A percentile compares a stretch with the other conserved stretches of the same genome.
Conservation (phyloP, 164 flowering plant species). For the Macadamia integrifolia region DNA sequence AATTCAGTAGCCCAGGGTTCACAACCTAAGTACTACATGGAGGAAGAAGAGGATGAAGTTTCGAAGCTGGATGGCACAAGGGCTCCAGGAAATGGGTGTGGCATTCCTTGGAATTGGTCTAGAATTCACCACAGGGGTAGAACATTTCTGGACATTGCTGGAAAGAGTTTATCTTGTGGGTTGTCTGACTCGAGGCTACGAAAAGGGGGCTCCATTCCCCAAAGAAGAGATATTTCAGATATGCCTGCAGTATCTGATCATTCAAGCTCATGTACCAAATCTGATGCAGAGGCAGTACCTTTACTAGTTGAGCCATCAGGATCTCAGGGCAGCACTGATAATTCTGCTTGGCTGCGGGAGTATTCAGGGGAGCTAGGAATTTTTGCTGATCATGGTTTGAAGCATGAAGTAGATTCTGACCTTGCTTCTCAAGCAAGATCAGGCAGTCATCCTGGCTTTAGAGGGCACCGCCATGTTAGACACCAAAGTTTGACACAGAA, state of each 20-base stretch:
- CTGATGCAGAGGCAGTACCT: constrained; percentile 77
- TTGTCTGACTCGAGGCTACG: constrained; percentile 34
- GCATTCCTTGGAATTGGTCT: constrained; percentile 97
- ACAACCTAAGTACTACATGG: constrained; percentile 30
- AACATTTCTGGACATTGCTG: constrained; percentile 82
- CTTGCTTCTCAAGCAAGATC: constrained; percentile 74
- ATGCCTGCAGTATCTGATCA: constrained; percentile 44
- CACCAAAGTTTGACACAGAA: constrained; percentile 84
- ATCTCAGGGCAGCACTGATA: constrained; percentile 57
- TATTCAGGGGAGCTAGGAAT: constrained; percentile 93
- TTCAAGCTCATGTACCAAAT: constrained; percentile 49
- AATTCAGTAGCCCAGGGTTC: constrained; percentile 59
- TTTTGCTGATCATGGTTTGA: constrained; percentile 57
- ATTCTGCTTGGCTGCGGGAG: constrained; percentile 65
- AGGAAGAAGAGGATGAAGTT: constrained; percentile 36
- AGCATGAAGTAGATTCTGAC: constrained; percentile 59
- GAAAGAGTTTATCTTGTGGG: constrained; percentile 92
- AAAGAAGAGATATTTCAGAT: constrained; percentile 32
- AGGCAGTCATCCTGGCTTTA: constrained; percentile 29
- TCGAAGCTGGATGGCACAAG: constrained; percentile 40
- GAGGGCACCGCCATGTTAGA: constrained; percentile 32
- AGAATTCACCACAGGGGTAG: constrained; percentile 88
- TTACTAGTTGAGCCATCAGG: constrained; percentile 67
- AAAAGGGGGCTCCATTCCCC: constrained; percentile 36
- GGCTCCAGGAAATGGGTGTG: constrained; percentile 83